These are phyloP conservation scores for Tanozyma kutaoensis DNA, from an alignment of 805 yeast species.

Conservation along the genomic window DNA sequence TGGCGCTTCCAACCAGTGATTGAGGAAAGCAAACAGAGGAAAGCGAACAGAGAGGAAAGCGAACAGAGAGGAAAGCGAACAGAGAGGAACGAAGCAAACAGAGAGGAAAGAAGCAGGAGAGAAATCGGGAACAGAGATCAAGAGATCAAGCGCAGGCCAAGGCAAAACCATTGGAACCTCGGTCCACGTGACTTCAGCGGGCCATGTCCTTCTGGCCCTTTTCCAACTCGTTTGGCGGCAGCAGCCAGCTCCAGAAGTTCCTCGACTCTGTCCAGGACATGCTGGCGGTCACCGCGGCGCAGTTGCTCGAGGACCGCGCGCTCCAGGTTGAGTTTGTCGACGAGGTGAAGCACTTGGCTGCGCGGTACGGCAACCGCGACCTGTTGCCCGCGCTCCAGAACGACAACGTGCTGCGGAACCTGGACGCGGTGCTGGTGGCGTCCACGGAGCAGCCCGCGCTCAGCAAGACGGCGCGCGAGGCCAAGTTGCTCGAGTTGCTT, in stretches of 20 bases:
- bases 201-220: slow-evolving; percentile 35
- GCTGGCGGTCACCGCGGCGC: slow-evolving; percentile 16
- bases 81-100: too few relatives aligned
- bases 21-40: too few relatives aligned
- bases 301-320: slow-evolving; percentile 16
- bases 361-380: slow-evolving; percentile 17
- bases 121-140: too few relatives aligned
- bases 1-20: slow-evolving; percentile 8
- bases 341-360: slow-evolving; percentile 13
- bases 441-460: slow-evolving; percentile 18
- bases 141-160: too few relatives aligned
- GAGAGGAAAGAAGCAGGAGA: too few relatives aligned
- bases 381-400: slow-evolving; percentile 8
- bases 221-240: slow-evolving; percentile 20
- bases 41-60: too few relatives aligned
- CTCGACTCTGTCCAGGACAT: slow-evolving; percentile 23
- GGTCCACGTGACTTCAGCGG: too few relatives aligned
- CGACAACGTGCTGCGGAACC: slow-evolving; percentile 7
- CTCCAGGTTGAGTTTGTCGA: slow-evolving; percentile 23
- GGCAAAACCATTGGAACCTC: too few relatives aligned
- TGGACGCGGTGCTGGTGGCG: slow-evolving; percentile 19
- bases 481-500: slow-evolving; percentile 61
- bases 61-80: too few relatives aligned
- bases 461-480: slow-evolving; percentile 22
- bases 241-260: slow-evolving; percentile 25